A percentile compares a stretch with the other conserved stretches of the same genome.
Conservation (phyloP, 1,139 yeast genomes). For the Suhomyces maxii region DNA sequence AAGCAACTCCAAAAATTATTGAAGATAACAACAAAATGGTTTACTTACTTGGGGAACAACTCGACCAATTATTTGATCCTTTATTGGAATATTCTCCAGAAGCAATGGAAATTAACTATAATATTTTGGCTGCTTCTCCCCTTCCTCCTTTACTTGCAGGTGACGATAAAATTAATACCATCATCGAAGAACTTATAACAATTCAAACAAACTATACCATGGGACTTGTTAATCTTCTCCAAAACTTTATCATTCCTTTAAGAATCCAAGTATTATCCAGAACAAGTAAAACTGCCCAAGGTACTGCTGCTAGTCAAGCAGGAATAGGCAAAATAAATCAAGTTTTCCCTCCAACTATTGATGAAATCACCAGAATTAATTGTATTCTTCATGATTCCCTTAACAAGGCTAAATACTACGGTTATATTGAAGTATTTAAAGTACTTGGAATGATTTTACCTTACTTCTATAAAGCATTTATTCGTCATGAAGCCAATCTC, state of each 20-base stretch:
- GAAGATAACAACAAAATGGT: conserved; percentile 75
- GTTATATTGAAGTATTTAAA: conserved; percentile 69
- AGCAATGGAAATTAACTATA: conserved; percentile 67
- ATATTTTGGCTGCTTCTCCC: conserved; percentile 39
- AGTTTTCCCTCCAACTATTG: conserved; percentile 91
- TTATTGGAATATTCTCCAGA: conserved; percentile 90
- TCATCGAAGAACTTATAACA: conserved; percentile 64
- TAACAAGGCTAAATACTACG: conserved; percentile 63
- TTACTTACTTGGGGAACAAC: conserved; percentile 73
- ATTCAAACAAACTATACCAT: conserved; percentile 76
- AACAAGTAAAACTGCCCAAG: conserved; percentile 2
- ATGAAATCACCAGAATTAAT: conserved; percentile 86
- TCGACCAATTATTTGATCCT: conserved; percentile 88
- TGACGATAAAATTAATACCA: conserved; percentile 33
- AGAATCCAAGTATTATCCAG: conserved; percentile 61
- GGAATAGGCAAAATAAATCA: conserved; percentile 67
- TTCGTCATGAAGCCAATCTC: conserved; percentile 84
- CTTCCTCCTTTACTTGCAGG: conserved; percentile 17
- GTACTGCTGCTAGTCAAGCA: conserved; percentile 34
- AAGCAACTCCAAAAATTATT: conserved; percentile 27
- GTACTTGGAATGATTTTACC: conserved; percentile 83
- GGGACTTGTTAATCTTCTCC: conserved; percentile 69
- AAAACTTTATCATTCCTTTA: conserved; percentile 75
- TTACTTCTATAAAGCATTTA: conserved; percentile 86
- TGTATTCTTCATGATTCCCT: conserved; percentile 79